Evolutionary conservation across 2,329 filamentous ascomycete species (phyloP), one percentile per base, ranked within the genome.

Genomic region (Paraphaeosphaeria minitans): DNA sequence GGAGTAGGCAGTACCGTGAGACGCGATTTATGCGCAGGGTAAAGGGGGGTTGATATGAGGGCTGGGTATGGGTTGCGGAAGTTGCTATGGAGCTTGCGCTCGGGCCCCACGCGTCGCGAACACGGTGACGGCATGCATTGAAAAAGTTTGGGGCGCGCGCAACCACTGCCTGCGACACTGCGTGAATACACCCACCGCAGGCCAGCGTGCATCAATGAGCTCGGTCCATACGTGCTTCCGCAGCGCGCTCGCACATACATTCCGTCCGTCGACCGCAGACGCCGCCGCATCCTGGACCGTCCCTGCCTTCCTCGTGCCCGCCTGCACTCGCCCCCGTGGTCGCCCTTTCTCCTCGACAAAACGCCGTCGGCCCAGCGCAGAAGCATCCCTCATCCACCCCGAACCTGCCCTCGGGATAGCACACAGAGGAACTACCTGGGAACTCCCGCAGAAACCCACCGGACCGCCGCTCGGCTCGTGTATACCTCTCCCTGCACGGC

Each of bases 171-270:
- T 27, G 10, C 33, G 14, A 41, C 29, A 19, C 29, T 31, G 10
- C 13, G 37, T 24, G 43, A 46, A 63, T 53, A 55, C 58, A 56
- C 56, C 57, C 62, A 50, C 55, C 60, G 47, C 53, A 51, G 27
- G 45, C 51, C 61, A 53, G 57, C 37, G 60, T 58, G 61, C 62
- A 60, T 72, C 74, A 72, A 77, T 77, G 75, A 69, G 72, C 73
- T 60, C 73, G 70, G 71, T 69, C 60, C 73, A 76, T 65, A 66
- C 66, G 62, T 76, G 73, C 60, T 69, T 75, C 62, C 69, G 73
- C 65, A 75, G 67, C 66, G 72, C 69, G 65, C 68, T 77, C 55
- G 64, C 63, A 61, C 74, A 73, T 66, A 68, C 73, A 57, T 77
- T 77, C 56, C 73, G 72, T 58, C 62, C 68, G 49, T 64, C 70